Conservation (phyloP, 192 early-diverging fungal genomes). For the Backusella macrospora region DNA sequence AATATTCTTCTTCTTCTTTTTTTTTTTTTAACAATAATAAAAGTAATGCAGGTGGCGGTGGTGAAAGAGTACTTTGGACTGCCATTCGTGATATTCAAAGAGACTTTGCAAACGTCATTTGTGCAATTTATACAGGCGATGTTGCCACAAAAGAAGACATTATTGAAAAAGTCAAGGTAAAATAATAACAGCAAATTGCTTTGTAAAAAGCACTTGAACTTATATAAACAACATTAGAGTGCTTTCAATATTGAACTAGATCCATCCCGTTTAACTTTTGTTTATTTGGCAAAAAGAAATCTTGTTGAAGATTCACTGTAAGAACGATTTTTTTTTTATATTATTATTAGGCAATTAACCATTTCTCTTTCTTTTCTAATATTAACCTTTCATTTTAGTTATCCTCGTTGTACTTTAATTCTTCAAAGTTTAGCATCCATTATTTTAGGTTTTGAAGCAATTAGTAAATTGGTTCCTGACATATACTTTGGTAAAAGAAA, state of each 20-base stretch:
- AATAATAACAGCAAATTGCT: too few relatives aligned
- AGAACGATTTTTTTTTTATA: background rate
- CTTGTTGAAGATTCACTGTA: conserved; percentile 75
- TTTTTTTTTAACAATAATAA: too few relatives aligned
- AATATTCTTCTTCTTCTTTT: too few relatives aligned
- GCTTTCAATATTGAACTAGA: conserved; percentile 72
- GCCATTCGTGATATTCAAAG: conserved; percentile 80
- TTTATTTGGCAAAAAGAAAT: conserved; percentile 62
- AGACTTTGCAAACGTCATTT: conserved; percentile 64
- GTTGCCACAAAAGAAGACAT: conserved; percentile 57
- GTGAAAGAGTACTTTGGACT: conserved; percentile 96
- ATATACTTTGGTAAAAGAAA: conserved; percentile 72
- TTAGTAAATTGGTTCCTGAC: conserved; percentile 70
- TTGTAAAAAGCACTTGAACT: too few relatives aligned
- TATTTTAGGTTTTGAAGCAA: conserved; percentile 73
- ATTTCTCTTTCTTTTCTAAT: background rate
- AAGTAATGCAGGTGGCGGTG: conserved; percentile 90
- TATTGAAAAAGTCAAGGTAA: conserved; percentile 64
- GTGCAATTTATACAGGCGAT: conserved; percentile 85
- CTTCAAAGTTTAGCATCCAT: conserved; percentile 86
- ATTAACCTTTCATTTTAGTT: conserved; percentile 44
- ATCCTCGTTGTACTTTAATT: conserved; percentile 81
- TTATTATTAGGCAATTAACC: background rate
- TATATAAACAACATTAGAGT: too few relatives aligned
- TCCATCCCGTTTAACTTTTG: conserved; percentile 58